Percentiles rank a stretch among this genome's conserved stretches.
Conservation (phyloP, 345 rosid genomes). For the Aquilaria yunnanensis region DNA sequence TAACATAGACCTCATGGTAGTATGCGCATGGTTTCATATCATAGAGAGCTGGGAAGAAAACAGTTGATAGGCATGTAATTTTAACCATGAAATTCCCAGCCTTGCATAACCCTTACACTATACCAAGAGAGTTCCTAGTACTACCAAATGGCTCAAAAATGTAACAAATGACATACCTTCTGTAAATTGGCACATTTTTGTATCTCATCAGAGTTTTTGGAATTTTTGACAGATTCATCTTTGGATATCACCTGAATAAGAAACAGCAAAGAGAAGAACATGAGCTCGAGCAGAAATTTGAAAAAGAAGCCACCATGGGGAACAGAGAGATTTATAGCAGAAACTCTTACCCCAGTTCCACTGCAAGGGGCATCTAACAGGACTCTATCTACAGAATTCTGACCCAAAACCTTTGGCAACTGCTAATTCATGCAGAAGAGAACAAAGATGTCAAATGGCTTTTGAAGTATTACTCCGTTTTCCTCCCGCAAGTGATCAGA, state of each 20-base stretch:
- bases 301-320: background rate
- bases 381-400: constrained; percentile 74
- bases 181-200: constrained; percentile 73
- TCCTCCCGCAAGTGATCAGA: background rate
- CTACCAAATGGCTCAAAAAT: background rate
- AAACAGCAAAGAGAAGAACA: constrained; percentile 9
- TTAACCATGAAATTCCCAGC: too few species aligned
- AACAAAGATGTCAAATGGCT: background rate
- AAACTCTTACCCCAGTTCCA: constrained; percentile 86
- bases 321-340: constrained; percentile 2
- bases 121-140: background rate
- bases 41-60: too few species aligned
- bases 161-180: constrained; percentile 50
- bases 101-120: too few species aligned
- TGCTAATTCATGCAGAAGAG: constrained; percentile 19
- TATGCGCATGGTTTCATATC: too few species aligned
- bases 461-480: background rate
- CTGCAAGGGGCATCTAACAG: constrained; percentile 97
- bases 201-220: constrained; percentile 79
- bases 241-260: constrained; percentile 53
- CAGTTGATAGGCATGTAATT: too few species aligned
- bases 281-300: constrained; percentile 8
- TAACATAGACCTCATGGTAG: too few species aligned
- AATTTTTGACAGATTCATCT: constrained; percentile 89
- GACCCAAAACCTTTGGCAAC: constrained; percentile 77